Conservation (phyloP, 1,284 basidiomycete species). For the Puccinia novopanici region DNA sequence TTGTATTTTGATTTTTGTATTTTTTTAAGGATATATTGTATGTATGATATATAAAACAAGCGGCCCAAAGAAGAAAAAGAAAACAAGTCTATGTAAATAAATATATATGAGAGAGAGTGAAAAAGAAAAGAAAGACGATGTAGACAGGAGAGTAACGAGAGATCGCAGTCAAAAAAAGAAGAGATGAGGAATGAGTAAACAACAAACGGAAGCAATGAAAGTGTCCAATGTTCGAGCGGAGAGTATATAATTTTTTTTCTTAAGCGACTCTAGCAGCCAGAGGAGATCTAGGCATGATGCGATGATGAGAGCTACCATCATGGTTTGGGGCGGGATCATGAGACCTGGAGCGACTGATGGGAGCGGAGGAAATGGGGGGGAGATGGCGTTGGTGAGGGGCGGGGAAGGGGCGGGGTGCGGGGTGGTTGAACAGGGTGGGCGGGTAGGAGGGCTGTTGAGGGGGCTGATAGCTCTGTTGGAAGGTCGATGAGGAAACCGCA, state of each 20-base stretch:
- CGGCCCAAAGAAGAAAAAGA: background rate
- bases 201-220: background rate
- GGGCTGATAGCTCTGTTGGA: background rate
- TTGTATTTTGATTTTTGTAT: too few relatives aligned
- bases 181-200: background rate
- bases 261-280: slow-evolving; percentile 33
- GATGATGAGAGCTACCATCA: background rate
- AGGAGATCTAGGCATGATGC: slow-evolving; percentile 5
- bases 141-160: background rate
- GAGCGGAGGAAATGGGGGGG: background rate
- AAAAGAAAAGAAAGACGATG: background rate
- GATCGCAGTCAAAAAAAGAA: background rate
- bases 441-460: background rate
- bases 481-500: background rate
- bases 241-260: too few relatives aligned
- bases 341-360: background rate
- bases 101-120: too few relatives aligned
- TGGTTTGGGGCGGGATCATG: too few relatives aligned
- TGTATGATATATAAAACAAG: background rate
- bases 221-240: background rate
- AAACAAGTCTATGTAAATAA: too few relatives aligned
- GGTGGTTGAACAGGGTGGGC: background rate
- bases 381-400: background rate
- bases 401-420: background rate
- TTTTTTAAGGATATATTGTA: too few relatives aligned